These are phyloP conservation scores for Citrus medica DNA, from an alignment of 345 rosid genomes.

Conservation along the genomic window DNA sequence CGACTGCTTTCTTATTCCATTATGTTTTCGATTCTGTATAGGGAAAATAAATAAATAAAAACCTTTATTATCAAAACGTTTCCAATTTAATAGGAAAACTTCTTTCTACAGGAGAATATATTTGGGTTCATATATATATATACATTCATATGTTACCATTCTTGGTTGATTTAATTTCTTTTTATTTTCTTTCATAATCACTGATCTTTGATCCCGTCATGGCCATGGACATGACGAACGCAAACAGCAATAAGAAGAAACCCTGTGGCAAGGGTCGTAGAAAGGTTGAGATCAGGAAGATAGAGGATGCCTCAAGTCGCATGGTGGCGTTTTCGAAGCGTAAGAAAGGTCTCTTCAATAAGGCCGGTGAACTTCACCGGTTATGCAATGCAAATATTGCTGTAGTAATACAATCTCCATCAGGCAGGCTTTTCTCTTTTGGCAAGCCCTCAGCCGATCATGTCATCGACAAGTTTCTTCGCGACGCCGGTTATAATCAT, in stretches of 20 bases:
- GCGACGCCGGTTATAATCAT: neutral
- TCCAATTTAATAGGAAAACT: neutral
- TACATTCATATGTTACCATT: neutral
- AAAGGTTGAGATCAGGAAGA: slow-evolving; percentile 27
- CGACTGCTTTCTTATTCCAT: neutral
- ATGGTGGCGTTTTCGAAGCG: slow-evolving; percentile 29
- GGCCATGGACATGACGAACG: too few species aligned
- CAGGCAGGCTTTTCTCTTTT: slow-evolving; percentile 5
- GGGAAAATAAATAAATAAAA: neutral
- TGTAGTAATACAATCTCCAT: slow-evolving; percentile 17
- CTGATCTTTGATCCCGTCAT: too few species aligned
- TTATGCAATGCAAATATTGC: slow-evolving; percentile 22
- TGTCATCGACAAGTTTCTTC: neutral
- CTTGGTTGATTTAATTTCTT: neutral
- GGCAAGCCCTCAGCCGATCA: neutral
- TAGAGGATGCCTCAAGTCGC: slow-evolving; percentile 14
- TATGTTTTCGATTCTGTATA: too few species aligned
- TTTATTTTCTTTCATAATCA: neutral
- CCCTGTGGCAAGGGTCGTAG: slow-evolving; percentile 9
- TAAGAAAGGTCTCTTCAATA: slow-evolving; percentile 25
- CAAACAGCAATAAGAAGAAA: neutral
- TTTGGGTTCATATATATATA: neutral
- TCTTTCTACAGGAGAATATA: neutral
- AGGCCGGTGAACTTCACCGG: slow-evolving; percentile 15
- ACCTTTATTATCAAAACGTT: neutral